Conservation (phyloP, 2,329 filamentous ascomycete species). For the Colletotrichum eremochloae region DNA sequence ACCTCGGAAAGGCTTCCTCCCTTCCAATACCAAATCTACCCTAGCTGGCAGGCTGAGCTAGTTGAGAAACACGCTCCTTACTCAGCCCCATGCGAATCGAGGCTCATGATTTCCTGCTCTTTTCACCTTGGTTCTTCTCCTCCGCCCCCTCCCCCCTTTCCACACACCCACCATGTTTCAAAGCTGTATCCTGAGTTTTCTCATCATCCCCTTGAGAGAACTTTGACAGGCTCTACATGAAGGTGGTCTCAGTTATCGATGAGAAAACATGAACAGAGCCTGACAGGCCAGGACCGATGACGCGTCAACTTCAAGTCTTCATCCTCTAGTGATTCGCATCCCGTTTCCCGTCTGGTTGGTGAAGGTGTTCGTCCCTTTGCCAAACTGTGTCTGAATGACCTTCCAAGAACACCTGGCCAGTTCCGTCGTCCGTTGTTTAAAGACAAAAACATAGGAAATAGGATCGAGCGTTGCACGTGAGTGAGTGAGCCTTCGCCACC, state of each 20-base stretch:
- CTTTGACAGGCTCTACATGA: not conserved
- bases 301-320: not conserved
- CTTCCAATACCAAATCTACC: slow-evolving; percentile 5
- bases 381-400: not conserved
- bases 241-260: not conserved
- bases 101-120: not conserved
- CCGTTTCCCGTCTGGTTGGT: not conserved
- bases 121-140: no score
- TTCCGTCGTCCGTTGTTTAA: not conserved
- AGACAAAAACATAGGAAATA: not conserved
- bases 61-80: slow-evolving; percentile 4
- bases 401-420: not conserved
- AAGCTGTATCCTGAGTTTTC: not conserved
- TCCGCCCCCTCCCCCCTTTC: not conserved
- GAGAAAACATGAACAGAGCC: not conserved
- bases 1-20: not conserved
- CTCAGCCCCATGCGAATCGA: slow-evolving; percentile 4
- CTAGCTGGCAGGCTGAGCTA: no score
- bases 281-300: not conserved
- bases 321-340: not conserved
- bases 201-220: not conserved
- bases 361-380: not conserved
- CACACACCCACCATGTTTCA: not conserved
- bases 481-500: not conserved
- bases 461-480: not conserved